These are phyloP conservation scores for Canavalia gladiata DNA, from an alignment of 306 rosid genomes.

Conservation along the genomic window DNA sequence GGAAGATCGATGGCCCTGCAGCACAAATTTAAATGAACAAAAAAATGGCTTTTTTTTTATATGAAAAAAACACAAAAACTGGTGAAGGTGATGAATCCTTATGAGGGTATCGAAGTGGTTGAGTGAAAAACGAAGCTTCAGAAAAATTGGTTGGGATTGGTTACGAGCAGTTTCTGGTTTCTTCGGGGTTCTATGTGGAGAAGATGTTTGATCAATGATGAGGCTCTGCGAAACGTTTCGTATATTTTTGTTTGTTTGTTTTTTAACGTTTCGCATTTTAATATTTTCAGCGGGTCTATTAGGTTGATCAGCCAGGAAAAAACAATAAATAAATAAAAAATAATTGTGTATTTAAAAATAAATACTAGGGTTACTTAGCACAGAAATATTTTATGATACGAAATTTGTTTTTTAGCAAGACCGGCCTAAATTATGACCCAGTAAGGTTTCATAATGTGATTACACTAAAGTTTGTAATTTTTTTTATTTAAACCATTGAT, in stretches of 20 bases:
- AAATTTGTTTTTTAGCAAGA: no score
- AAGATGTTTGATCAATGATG: slow-evolving; percentile 20
- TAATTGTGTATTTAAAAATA: not conserved
- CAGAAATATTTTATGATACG: not conserved
- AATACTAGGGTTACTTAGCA: not conserved
- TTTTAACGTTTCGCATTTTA: slow-evolving; percentile 24
- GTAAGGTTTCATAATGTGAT: no score
- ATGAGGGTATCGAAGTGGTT: slow-evolving; percentile 7
- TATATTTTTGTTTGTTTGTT: not conserved
- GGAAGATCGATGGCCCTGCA: slow-evolving; percentile 5
- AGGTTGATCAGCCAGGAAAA: not conserved
- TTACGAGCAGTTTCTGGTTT: not conserved
- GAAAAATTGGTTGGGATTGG: not conserved
- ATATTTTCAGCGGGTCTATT: slow-evolving; percentile 33
- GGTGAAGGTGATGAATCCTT: slow-evolving; percentile 1
- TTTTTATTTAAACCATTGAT: no score
- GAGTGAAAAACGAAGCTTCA: slow-evolving; percentile 2
- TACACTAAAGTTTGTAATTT: no score
- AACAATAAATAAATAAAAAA: not conserved
- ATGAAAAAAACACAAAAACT: not conserved
- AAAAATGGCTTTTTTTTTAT: not conserved
- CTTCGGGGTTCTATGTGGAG: slow-evolving; percentile 3
- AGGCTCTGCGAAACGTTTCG: slow-evolving; percentile 34
- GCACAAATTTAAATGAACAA: not conserved
- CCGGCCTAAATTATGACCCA: no score